Conservation (phyloP, 495 filamentous ascomycete genomes). For the Penicillium waksmanii region DNA sequence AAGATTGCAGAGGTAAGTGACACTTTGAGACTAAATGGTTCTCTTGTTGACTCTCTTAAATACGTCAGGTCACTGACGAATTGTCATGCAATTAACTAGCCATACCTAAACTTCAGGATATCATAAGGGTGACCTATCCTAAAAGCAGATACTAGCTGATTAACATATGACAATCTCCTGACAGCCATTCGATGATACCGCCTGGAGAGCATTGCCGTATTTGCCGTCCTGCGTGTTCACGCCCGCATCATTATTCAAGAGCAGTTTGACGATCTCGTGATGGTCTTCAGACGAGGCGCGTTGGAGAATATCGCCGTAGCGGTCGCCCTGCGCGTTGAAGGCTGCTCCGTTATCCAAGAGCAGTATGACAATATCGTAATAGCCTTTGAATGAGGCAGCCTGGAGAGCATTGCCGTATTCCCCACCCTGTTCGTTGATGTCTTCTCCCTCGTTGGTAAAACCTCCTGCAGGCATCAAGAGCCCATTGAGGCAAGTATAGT, state of each 20-base stretch:
- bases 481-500: constrained; percentile 21
- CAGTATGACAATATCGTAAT: not conserved
- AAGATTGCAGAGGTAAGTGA: no score
- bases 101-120: no score
- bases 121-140: no score
- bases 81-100: no score
- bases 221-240: not conserved
- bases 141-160: no score
- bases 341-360: not conserved
- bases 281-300: not conserved
- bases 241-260: not conserved
- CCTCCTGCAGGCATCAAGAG: constrained; percentile 14
- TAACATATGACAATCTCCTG: not conserved
- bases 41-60: no score
- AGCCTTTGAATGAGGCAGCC: not conserved
- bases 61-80: no score
- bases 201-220: not conserved
- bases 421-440: constrained; percentile 6
- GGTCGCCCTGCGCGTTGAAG: not conserved
- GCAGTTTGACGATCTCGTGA: constrained; percentile 1
- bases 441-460: constrained; percentile 24
- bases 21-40: no score
- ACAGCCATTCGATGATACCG: not conserved
- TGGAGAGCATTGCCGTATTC: not conserved
- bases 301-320: not conserved